Conservation (phyloP, 2,329 filamentous ascomycete genomes). For the Pestalotiopsis sp. region DNA sequence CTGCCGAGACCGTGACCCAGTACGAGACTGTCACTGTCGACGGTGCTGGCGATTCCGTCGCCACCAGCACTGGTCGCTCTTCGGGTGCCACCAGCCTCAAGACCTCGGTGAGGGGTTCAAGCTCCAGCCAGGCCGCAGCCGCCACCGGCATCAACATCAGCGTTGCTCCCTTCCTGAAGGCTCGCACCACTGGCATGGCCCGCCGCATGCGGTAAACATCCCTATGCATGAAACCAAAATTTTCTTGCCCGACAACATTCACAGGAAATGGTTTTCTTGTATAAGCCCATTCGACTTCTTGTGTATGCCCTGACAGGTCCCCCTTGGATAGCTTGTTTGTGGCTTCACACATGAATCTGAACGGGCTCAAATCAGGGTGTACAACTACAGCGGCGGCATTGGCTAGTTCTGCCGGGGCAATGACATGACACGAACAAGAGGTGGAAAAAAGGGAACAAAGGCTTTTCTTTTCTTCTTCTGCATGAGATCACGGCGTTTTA, state of each 20-base stretch:
- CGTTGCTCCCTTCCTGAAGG: conserved; percentile 29
- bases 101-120: conserved; percentile 10
- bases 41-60: conserved; percentile 10
- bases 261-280: neutral
- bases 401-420: neutral
- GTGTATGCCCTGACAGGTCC: neutral
- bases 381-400: neutral
- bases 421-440: neutral
- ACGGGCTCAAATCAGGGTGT: neutral
- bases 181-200: conserved; percentile 27
- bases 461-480: neutral
- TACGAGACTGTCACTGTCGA: conserved; percentile 39
- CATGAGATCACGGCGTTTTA: conserved; percentile 5
- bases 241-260: neutral
- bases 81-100: conserved; percentile 8
- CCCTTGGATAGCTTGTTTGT: neutral
- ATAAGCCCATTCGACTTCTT: neutral
- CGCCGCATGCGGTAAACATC: conserved; percentile 18
- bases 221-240: neutral
- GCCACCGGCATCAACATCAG: conserved; percentile 15
- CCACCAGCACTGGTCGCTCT: conserved; percentile 6
- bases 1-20: conserved; percentile 40
- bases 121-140: conserved; percentile 3
- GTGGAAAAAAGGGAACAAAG: neutral
- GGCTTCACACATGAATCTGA: neutral